phyloP scores from a whole-genome alignment of 768 basidiomycete genomes.

The Mycena latifolia region DNA sequence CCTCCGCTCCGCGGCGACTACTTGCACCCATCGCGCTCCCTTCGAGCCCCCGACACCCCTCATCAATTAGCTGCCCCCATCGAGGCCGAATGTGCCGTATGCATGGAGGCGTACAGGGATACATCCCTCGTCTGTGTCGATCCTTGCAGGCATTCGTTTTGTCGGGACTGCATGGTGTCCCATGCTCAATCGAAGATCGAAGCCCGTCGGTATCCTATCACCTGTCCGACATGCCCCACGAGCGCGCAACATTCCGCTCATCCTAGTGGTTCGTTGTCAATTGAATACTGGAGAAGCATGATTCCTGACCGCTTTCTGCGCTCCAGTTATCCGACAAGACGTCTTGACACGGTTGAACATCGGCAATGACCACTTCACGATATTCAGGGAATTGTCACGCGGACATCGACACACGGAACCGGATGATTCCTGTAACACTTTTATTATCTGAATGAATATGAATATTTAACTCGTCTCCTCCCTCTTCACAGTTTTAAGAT shows the following conservation, averaged over 20 bases:
- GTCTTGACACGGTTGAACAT: background rate
- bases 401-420: too few species aligned
- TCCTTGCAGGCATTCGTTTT: background rate
- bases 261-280: background rate
- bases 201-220: background rate
- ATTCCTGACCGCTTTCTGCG: background rate
- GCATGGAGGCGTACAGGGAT: background rate
- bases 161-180: background rate
- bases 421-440: too few species aligned
- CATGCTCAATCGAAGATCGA: slow-evolving; percentile 6
- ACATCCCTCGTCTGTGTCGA: background rate
- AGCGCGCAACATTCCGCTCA: background rate
- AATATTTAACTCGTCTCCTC: too few species aligned
- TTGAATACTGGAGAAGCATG: background rate
- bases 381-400: too few species aligned
- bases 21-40: background rate
- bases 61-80: background rate
- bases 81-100: background rate
- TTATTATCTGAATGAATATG: too few species aligned
- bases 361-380: too few species aligned
- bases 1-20: background rate
- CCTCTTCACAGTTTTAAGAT: too few species aligned
- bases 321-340: background rate
- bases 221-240: background rate
- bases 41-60: too few species aligned